These are phyloP conservation scores for Pistacia integerrima DNA, from an alignment of 345 rosid genomes.

Conservation along the genomic window DNA sequence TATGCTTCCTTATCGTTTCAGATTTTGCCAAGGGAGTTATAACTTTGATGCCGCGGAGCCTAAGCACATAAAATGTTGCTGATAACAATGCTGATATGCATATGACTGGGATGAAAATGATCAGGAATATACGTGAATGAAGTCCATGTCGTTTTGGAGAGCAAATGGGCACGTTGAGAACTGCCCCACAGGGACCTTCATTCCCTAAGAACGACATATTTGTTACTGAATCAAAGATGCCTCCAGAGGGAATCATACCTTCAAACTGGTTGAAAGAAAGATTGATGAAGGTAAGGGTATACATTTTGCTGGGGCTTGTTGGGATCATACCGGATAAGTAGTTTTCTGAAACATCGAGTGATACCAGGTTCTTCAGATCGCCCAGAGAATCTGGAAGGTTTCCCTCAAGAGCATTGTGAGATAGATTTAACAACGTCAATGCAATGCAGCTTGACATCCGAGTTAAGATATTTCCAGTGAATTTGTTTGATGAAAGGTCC, in stretches of 20 bases:
- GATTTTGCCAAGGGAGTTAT: too few species aligned
- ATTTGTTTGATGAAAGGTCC: constrained; percentile 50
- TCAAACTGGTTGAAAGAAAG: constrained; percentile 51
- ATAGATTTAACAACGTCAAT: constrained; percentile 18
- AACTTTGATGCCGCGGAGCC: constrained; percentile 10
- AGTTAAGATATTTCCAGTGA: too few species aligned
- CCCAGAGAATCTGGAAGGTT: constrained; percentile 47
- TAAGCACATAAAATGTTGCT: constrained; percentile 32
- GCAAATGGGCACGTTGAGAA: constrained; percentile 30
- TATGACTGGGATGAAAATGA: constrained; percentile 27
- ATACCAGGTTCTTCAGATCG: constrained; percentile 43
- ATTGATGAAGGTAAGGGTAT: constrained; percentile 44
- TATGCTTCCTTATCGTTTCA: background rate
- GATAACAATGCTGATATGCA: constrained; percentile 24
- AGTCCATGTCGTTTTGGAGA: constrained; percentile 25
- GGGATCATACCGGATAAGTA: constrained; percentile 48
- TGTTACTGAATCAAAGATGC: constrained; percentile 38
- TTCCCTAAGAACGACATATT: constrained; percentile 42
- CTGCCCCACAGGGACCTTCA: constrained; percentile 33
- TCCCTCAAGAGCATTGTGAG: constrained; percentile 46
- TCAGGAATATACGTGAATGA: constrained; percentile 29
- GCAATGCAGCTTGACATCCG: too few species aligned
- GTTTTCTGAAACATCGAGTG: constrained; percentile 50
- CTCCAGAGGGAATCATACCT: constrained; percentile 52
- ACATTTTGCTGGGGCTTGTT: constrained; percentile 35